Percentiles rank a stretch among this genome's conserved stretches.
phyloP scores from a whole-genome alignment of 2,329 filamentous ascomycete species.

The Neofusicoccum parvum region DNA sequence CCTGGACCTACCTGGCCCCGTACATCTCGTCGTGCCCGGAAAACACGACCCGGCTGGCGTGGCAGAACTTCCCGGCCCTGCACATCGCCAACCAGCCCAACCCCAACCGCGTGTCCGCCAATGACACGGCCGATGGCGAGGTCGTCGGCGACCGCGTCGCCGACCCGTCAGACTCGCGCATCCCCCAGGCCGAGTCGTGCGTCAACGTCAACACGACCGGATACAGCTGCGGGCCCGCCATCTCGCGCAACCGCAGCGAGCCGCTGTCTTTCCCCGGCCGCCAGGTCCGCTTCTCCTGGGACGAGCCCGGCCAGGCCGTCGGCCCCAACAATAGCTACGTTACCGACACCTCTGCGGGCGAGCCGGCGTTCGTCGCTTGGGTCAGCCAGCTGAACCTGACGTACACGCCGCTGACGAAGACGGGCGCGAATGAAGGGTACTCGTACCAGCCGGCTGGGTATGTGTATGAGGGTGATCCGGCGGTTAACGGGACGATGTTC shows the following conservation, averaged over 20 bases:
- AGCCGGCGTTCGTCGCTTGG: conserved; percentile 72
- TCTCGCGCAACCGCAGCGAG: conserved; percentile 68
- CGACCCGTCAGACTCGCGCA: conserved; percentile 54
- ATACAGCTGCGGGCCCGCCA: conserved; percentile 63
- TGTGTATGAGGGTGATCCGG: conserved; percentile 68
- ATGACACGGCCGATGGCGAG: conserved; percentile 64
- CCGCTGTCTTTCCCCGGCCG: conserved; percentile 76
- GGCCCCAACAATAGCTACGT: conserved; percentile 84
- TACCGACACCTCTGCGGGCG: conserved; percentile 60
- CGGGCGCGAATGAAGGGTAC: conserved; percentile 61
- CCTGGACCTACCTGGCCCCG: conserved; percentile 78
- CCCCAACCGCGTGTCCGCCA: conserved; percentile 66
- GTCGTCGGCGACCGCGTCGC: conserved; percentile 63
- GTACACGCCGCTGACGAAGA: conserved; percentile 63
- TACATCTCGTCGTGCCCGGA: conserved; percentile 77
- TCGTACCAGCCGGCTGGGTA: conserved; percentile 73
- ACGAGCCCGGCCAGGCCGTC: conserved; percentile 65
- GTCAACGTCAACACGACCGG: conserved; percentile 57
- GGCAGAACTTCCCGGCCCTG: conserved; percentile 81
- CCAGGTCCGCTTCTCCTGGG: conserved; percentile 72
- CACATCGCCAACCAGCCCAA: conserved; percentile 77
- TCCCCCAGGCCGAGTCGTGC: conserved; percentile 55
- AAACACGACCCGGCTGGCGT: conserved; percentile 73
- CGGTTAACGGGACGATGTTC: conserved; percentile 78
- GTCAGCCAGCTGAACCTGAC: conserved; percentile 67